These are phyloP conservation scores for Jatropha multifida DNA, from an alignment of 441 rosid species.

Conservation along the genomic window DNA sequence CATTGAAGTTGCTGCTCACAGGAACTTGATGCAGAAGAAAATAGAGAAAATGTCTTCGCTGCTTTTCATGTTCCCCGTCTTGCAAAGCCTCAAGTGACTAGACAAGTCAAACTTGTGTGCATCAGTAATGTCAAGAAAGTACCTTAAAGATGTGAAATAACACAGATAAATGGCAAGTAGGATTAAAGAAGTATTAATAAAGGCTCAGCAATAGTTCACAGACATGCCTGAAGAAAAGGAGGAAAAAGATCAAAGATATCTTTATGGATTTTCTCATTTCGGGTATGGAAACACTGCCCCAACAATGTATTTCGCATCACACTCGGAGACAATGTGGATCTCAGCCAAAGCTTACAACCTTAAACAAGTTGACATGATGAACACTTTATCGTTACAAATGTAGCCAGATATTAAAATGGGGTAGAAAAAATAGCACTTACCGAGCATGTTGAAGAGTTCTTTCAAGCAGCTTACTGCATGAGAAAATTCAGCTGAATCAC, in stretches of 20 bases:
- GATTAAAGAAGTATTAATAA: constrained; percentile 14
- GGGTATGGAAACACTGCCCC: constrained; percentile 99
- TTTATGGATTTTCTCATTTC: constrained; percentile 91
- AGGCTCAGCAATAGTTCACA: constrained; percentile 18
- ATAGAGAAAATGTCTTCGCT: constrained; percentile 86
- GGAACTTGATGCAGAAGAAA: constrained; percentile 99
- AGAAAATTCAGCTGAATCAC: constrained; percentile 90
- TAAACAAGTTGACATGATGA: constrained; percentile 27
- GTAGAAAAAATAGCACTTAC: constrained; percentile 39
- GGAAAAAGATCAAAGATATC: constrained; percentile 96
- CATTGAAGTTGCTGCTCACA: constrained; percentile 92
- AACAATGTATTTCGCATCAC: constrained; percentile 95
- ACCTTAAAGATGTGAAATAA: constrained; percentile 14
- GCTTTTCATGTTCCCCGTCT: constrained; percentile 98
- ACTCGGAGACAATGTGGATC: constrained; percentile 95
- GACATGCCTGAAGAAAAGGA: constrained; percentile 91
- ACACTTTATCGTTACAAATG: constrained; percentile 19
- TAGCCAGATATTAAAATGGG: constrained; percentile 12
- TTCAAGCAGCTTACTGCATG: constrained; percentile 88
- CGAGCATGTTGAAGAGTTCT: constrained; percentile 96
- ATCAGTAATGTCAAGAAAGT: constrained; percentile 28
- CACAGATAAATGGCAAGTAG: constrained; percentile 14
- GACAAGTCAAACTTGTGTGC: constrained; percentile 26
- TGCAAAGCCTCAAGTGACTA: constrained; percentile 99
- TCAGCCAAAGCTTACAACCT: constrained; percentile 99